Base-by-base conservation (phyloP, 208 protist genomes). In the Blastocrithidia nonstop region DNA sequence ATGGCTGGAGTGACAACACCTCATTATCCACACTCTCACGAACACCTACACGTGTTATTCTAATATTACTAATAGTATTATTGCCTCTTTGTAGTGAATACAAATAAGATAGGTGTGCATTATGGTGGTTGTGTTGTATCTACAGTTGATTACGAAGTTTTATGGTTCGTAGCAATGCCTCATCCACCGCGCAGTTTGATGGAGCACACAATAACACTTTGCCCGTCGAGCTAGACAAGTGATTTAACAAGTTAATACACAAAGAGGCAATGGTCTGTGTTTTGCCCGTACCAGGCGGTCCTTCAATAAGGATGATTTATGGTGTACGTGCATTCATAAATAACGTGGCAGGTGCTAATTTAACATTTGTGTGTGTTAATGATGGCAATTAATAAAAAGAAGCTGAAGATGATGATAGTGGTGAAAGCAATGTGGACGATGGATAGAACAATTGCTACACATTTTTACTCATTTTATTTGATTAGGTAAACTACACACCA, bases 281-380 rank as follows among this genome's bases (percentile, higher is more conserved):
- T 64, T 94, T 94, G 21, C 86, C 86, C 6, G 86, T 94, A 17
- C 86, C 86, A 3, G 86, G 86, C 6, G 86, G 86, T 1, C 86
- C 86, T 38, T 91, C 78, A 50, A 94, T 75, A 40, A 94, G 32
- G 17, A 82, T 57, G 19, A 88, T 11, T 35, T 75, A 50, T 6
- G 77, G 74, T 27, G 61, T 27, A 5, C 43, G 47, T 8, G 54
- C 33, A 6, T 23, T 31, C 22, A 11, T 6, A 4, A 35, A 25
- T 16, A 32, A 23, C 16, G 21, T 41, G 21, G 35, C 45, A 32
- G 15, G 16, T 7, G 13, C 19, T 13, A 6, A 11, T 21, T 13
- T 28, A 15, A 17, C 5, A 24, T 17, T 25, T 32, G 47, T 0
- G 32, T 19, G 15, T 44, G 29, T n/a, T 35, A n/a, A 11, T 35